Conservation (phyloP, 2,329 filamentous ascomycete genomes). For the Neofusicoccum sp. region DNA sequence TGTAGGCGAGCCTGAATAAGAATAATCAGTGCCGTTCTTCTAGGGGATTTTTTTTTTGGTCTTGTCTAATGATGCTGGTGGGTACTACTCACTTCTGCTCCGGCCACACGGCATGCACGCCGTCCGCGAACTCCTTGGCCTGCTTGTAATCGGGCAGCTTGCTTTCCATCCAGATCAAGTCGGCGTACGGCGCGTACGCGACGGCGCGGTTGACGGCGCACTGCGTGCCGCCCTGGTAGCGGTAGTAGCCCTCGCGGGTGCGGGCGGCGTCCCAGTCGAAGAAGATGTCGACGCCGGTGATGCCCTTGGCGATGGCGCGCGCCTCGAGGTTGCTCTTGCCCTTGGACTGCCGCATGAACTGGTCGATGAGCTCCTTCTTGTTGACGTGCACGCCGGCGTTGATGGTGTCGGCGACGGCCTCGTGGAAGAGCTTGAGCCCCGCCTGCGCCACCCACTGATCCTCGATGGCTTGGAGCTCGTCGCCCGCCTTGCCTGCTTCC, state of each 20-base stretch:
- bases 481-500: conserved; percentile 73
- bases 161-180: conserved; percentile 99
- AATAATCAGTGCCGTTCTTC: too few relatives aligned
- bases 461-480: conserved; percentile 84
- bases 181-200: conserved; percentile 88
- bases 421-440: conserved; percentile 81
- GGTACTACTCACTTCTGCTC: conserved; percentile 96
- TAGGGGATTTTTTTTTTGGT: conserved; percentile 22
- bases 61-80: conserved; percentile 12
- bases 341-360: conserved; percentile 67
- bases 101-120: conserved; percentile 91
- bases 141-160: conserved; percentile 90
- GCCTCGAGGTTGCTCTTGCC: conserved; percentile 86
- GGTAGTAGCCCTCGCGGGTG: conserved; percentile 93
- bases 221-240: conserved; percentile 85
- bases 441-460: conserved; percentile 81
- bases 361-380: conserved; percentile 64
- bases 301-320: conserved; percentile 70
- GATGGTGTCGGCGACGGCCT: conserved; percentile 83
- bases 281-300: conserved; percentile 78
- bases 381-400: conserved; percentile 64
- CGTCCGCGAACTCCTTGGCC: conserved; percentile 87
- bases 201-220: conserved; percentile 88
- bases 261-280: conserved; percentile 96
- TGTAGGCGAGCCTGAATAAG: conserved; percentile 79